Evolutionary conservation across 306 rosid species (phyloP).

Genomic region (Echinosophora koreensis): DNA sequence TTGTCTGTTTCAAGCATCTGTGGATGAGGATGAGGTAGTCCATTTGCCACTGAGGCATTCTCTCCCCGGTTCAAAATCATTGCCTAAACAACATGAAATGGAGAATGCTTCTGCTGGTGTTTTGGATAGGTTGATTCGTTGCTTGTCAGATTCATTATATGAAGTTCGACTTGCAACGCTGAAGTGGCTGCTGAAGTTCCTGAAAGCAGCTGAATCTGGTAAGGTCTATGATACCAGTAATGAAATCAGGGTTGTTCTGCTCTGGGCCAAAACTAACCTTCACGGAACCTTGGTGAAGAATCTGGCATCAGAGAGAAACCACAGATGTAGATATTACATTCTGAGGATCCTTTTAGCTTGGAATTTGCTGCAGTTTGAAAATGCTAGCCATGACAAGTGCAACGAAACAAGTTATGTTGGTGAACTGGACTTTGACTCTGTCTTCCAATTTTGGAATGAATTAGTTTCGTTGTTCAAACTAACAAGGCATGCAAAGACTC

Average conservation of each 20-base stretch:
- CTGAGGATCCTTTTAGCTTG: constrained; percentile 77
- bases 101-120: constrained; percentile 64
- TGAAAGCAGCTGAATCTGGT: constrained; percentile 66
- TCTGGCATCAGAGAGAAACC: constrained; percentile 74
- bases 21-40: constrained; percentile 57
- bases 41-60: constrained; percentile 50
- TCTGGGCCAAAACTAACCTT: constrained; percentile 73
- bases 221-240: constrained; percentile 55
- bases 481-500: constrained; percentile 82
- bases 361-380: constrained; percentile 80
- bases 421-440: constrained; percentile 70
- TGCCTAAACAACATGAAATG: constrained; percentile 48
- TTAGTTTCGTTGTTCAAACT: constrained; percentile 66
- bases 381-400: constrained; percentile 50
- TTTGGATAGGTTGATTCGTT: constrained; percentile 69
- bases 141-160: constrained; percentile 78
- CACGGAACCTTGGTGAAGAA: constrained; percentile 69
- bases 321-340: constrained; percentile 74
- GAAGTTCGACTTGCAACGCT: constrained; percentile 94
- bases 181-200: constrained; percentile 86
- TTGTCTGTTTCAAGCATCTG: constrained; percentile 79
- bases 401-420: constrained; percentile 67
- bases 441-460: constrained; percentile 80
- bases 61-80: constrained; percentile 52
- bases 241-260: constrained; percentile 60